Evolutionary conservation across 1,284 basidiomycete species (phyloP).

Genomic region (Sporisorium sorghi): DNA sequence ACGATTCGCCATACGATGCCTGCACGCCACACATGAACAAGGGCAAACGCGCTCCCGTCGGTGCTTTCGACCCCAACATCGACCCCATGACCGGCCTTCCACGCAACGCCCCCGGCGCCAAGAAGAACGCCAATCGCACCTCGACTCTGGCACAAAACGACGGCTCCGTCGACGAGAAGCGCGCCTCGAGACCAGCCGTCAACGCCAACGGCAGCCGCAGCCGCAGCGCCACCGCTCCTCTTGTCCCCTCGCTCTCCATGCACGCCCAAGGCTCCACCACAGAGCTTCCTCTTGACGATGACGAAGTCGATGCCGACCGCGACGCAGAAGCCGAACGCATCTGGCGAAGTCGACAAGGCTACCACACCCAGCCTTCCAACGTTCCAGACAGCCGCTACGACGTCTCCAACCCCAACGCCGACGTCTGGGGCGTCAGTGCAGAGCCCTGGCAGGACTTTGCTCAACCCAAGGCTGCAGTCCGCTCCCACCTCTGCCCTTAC

Average conservation of each 20-base stretch:
- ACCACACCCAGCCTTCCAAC: slow-evolving; percentile 50
- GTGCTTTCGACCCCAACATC: slow-evolving; percentile 64
- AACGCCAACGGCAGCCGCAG: slow-evolving; percentile 32
- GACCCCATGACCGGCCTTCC: slow-evolving; percentile 64
- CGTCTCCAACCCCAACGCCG: slow-evolving; percentile 61
- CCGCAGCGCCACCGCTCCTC: slow-evolving; percentile 40
- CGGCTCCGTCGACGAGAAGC: slow-evolving; percentile 33
- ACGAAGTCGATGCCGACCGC: slow-evolving; percentile 41
- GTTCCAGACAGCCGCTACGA: slow-evolving; percentile 49
- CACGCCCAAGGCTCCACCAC: slow-evolving; percentile 33
- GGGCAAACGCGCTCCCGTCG: slow-evolving; percentile 58
- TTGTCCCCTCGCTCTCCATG: slow-evolving; percentile 46
- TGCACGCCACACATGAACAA: slow-evolving; percentile 65
- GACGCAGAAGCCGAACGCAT: slow-evolving; percentile 49
- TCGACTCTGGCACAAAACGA: slow-evolving; percentile 2
- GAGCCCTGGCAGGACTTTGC: slow-evolving; percentile 69
- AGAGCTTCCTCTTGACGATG: slow-evolving; percentile 41
- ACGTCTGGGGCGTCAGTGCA: slow-evolving; percentile 63
- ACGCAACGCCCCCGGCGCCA: slow-evolving; percentile 24
- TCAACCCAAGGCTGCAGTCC: slow-evolving; percentile 42
- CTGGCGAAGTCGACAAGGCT: slow-evolving; percentile 46
- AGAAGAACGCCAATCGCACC: slow-evolving; percentile 10
- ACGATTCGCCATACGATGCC: slow-evolving; percentile 68
- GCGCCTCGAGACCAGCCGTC: slow-evolving; percentile 22
- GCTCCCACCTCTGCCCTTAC: slow-evolving; percentile 50